Base-by-base conservation (phyloP, 2,329 filamentous ascomycete species). In the Akanthomyces dipterigenus region DNA sequence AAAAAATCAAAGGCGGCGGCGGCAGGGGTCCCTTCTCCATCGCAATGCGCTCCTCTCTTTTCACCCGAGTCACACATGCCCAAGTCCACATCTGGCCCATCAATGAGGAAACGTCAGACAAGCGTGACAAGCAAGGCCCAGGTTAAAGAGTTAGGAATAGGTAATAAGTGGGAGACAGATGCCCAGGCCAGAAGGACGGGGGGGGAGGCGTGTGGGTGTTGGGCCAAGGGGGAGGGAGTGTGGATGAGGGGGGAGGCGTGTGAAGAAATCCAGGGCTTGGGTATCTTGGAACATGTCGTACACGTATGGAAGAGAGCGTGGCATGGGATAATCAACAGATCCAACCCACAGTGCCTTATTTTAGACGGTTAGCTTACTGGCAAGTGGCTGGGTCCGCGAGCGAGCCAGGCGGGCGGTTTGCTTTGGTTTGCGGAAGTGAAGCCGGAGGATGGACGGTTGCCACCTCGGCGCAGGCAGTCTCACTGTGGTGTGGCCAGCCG, bases 11-110 rank as follows among this genome's bases (percentile, higher is more conserved):
- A 50, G 20, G 24, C 28, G 43, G 36, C n/a, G 26, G 36, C 18
- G 24, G 46, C 46, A 50, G 46, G 56, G 56, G 56, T 50, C 46
- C 36, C 28, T 24, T 24, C 14, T 43, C 56, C 31, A 28, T 34
- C 46, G 34, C 36, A 43, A 40, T 31, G 22, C 51, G 20, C 45
- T 43, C 34, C 26, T 43, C 36, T 50, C 46, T 40, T 40, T 58
- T 59, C 46, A 51, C 45, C 56, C 56, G 56, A 59, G 56, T 59
- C 56, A 59, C 58, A 60, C 49, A 60, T 54, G 58, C 51, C 31
- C 38, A 60, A 28, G 22, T 38, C 57, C 57, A 60, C 46, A 53
- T 36, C 58, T 48, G 58, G 36, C 56, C 56, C 58, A 54, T 53
- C 36, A 22, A 60, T 42, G 49, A 60, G 58, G 43, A 55, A 60